Conservation (phyloP, 192 early-diverging fungal species). For the Coemansia sp. region DNA sequence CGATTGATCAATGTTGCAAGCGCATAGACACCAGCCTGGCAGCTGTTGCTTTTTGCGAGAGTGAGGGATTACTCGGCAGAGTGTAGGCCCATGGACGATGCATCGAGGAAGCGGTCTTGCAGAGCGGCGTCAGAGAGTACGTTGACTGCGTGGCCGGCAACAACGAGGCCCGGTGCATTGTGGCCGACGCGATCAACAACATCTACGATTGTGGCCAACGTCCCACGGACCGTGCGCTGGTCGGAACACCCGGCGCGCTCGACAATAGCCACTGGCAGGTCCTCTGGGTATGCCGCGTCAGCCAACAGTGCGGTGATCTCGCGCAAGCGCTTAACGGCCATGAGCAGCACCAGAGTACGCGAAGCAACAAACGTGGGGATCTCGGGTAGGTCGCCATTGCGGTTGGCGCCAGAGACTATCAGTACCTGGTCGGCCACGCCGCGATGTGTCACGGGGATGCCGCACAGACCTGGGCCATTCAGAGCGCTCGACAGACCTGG, state of each 20-base stretch:
- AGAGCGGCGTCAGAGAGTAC: constrained; percentile 42
- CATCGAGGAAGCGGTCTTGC: constrained; percentile 41
- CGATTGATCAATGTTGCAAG: too few relatives aligned
- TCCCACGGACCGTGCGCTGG: constrained; percentile 67
- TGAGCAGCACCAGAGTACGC: constrained; percentile 79
- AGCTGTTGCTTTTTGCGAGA: too few relatives aligned
- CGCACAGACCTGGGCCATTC: constrained; percentile 67
- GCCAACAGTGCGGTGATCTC: constrained; percentile 62
- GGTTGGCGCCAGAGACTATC: constrained; percentile 74
- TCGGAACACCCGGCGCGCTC: constrained; percentile 77
- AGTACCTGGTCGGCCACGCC: constrained; percentile 84
- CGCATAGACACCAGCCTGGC: too few relatives aligned
- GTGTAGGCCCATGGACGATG: constrained; percentile 35
- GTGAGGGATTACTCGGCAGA: constrained; percentile 44
- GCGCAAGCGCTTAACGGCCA: constrained; percentile 72
- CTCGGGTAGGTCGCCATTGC: constrained; percentile 72
- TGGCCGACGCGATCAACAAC: constrained; percentile 61
- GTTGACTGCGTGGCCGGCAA: constrained; percentile 69
- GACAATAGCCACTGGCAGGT: constrained; percentile 72
- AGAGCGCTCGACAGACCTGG: constrained; percentile 78
- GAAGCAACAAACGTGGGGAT: constrained; percentile 63
- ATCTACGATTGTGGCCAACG: constrained; percentile 59
- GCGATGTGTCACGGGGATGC: constrained; percentile 83
- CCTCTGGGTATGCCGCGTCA: constrained; percentile 58
- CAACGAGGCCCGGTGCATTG: constrained; percentile 72